Evolutionary conservation across 805 yeast genomes (phyloP).

Genomic region (Hemisphaericaspora nanyangensis): DNA sequence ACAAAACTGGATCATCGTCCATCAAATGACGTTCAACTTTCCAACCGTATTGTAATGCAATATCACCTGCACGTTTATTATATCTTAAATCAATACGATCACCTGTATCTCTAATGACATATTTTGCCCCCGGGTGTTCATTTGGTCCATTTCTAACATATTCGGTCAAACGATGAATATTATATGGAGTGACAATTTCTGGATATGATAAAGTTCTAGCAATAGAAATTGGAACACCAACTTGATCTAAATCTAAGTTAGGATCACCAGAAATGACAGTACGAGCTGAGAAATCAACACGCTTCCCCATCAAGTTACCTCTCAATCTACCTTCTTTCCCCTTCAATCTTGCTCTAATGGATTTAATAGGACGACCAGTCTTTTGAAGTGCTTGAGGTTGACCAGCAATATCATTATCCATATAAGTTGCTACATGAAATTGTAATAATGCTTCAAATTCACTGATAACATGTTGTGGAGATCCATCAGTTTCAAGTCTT

Average conservation of each 20-base stretch:
- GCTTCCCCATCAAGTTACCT: conserved; percentile 98
- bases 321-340: conserved; percentile 99
- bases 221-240: conserved; percentile 96
- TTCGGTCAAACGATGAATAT: conserved; percentile 89
- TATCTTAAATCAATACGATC: conserved; percentile 97
- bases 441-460: conserved; percentile 95
- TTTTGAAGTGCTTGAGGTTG: conserved; percentile 99
- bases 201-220: conserved; percentile 96
- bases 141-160: conserved; percentile 96
- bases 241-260: conserved; percentile 94
- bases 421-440: conserved; percentile 97
- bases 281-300: conserved; percentile 98
- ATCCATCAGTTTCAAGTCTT: conserved; percentile 95
- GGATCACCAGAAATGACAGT: conserved; percentile 99
- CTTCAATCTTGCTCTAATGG: conserved; percentile 98
- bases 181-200: conserved; percentile 96
- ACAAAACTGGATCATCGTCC: conserved; percentile 96
- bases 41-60: conserved; percentile 98
- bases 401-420: conserved; percentile 99
- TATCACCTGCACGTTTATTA: conserved; percentile 97
- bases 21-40: conserved; percentile 96
- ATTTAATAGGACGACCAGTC: conserved; percentile 97
- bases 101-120: conserved; percentile 96
- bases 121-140: conserved; percentile 99
- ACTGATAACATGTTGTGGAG: conserved; percentile 96